Evolutionary conservation across 2,329 filamentous ascomycete species (phyloP), one percentile per base, ranked within the genome.

Genomic region (Malbranchea zuffiana): DNA sequence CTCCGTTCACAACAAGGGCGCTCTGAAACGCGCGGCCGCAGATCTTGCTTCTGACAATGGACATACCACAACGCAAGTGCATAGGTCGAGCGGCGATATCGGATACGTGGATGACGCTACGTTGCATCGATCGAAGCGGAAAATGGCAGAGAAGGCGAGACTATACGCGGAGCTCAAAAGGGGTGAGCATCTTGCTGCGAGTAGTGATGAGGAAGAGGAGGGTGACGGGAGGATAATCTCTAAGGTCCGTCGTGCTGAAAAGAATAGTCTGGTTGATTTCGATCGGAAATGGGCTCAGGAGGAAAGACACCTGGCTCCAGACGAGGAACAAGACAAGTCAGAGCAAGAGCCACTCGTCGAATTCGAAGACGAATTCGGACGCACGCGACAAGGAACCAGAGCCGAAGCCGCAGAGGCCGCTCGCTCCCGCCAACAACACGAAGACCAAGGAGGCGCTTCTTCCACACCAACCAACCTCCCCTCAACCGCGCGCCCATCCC

Each of bases 231-330:
- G 43, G 37, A 38, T 39, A 6, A 43, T 49, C 11, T 41, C 40
- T 20, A 30, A 36, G n/a, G 26, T 39, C 16, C 38, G 46, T 5
- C 44, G 42, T 8, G 44, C 42, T 12, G 46, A 46, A 21, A 40
- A 43, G 73, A 57, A 61, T 37, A 60, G 74, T 16, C 72, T 93
- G 17, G 80, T 98, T 2, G 88, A 98, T 62, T 98, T 98, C 59
- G 90, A 96, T 60, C 72, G 80, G 43, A 98, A 96, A 63, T 96
- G 90, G 87, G 85, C 81, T 0, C 83, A 93, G 53, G 64, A 66
- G 16, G 66, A 77, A 37, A 51, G 53, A 1, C 60, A 54, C 6
- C 54, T 41, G 6, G 55, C 59, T 15, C 59, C 60, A 4, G 50
- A 48, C 10, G 56, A 53, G 1, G 54, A 54, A 18, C 56, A 55